phyloP scores from a whole-genome alignment of 805 yeast genomes.

The Saccharomycopsis olivae region DNA sequence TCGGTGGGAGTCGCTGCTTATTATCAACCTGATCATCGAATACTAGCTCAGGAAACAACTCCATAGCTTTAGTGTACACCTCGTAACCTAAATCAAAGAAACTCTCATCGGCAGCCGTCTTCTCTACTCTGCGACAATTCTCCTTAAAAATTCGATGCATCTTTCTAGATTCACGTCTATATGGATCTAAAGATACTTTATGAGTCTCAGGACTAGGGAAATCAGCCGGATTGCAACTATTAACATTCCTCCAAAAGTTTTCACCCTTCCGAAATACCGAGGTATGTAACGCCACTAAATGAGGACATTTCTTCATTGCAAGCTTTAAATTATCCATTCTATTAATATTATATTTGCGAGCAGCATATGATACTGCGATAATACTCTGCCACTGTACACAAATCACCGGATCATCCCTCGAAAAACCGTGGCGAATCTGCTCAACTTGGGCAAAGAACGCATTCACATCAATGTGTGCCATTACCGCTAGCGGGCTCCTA shows the following conservation, averaged over 20 bases:
- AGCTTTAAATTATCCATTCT: slow-evolving; percentile 63
- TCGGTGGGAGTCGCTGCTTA: slow-evolving; percentile 31
- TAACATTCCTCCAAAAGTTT: slow-evolving; percentile 66
- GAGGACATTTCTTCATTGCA: slow-evolving; percentile 70
- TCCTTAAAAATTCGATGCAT: slow-evolving; percentile 54
- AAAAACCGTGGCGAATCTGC: slow-evolving; percentile 57
- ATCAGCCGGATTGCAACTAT: slow-evolving; percentile 33
- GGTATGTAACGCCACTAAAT: slow-evolving; percentile 73
- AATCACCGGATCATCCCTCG: slow-evolving; percentile 71
- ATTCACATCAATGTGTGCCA: slow-evolving; percentile 83
- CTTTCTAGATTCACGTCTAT: slow-evolving; percentile 76
- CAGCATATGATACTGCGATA: slow-evolving; percentile 88
- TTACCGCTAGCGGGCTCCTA: slow-evolving; percentile 59
- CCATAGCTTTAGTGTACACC: slow-evolving; percentile 35
- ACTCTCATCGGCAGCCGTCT: slow-evolving; percentile 93
- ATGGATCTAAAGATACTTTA: slow-evolving; percentile 87
- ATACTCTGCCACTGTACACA: slow-evolving; percentile 89
- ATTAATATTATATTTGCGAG: slow-evolving; percentile 70
- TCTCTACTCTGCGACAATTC: slow-evolving; percentile 65
- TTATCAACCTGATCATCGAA: slow-evolving; percentile 17
- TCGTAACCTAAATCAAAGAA: slow-evolving; percentile 74
- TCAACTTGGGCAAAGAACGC: slow-evolving; percentile 96
- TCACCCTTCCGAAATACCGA: slow-evolving; percentile 89
- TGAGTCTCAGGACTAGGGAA: slow-evolving; percentile 51
- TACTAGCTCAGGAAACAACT: slow-evolving; percentile 37